These are phyloP conservation scores for Laetiporus sulphureus DNA, from an alignment of 1,284 basidiomycete genomes.

Conservation along the genomic window DNA sequence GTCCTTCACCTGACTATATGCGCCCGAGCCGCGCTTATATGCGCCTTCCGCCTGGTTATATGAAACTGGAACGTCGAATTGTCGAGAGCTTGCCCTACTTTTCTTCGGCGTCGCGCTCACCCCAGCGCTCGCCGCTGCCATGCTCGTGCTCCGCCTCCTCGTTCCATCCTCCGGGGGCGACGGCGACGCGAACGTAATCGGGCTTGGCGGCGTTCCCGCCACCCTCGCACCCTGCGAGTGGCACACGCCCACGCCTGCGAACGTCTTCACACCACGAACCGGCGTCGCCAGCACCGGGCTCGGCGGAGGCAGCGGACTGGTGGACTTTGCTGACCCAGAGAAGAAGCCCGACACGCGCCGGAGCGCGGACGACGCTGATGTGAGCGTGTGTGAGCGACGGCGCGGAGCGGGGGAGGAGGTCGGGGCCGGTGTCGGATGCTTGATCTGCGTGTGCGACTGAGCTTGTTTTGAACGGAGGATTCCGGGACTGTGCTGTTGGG, in stretches of 20 bases:
- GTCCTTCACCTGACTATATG: background rate
- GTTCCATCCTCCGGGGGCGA: background rate
- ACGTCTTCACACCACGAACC: too few species aligned
- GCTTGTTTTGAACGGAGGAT: background rate
- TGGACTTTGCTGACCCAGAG: too few species aligned
- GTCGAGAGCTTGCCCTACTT: background rate
- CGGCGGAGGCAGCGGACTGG: too few species aligned
- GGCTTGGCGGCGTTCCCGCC: background rate
- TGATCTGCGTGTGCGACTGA: slow-evolving; percentile 28
- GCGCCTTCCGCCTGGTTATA: too few species aligned
- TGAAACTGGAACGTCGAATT: background rate
- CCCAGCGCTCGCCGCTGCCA: background rate
- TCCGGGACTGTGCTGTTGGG: background rate
- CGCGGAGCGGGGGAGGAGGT: slow-evolving; percentile 11
- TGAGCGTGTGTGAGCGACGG: slow-evolving; percentile 5
- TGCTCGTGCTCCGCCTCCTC: background rate
- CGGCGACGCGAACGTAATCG: slow-evolving; percentile 1
- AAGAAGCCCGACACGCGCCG: background rate
- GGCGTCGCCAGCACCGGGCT: too few species aligned
- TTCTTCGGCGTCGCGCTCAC: background rate
- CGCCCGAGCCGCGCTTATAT: too few species aligned
- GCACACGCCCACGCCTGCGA: too few species aligned
- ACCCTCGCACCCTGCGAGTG: too few species aligned
- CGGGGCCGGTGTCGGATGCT: slow-evolving; percentile 24
- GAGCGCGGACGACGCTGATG: slow-evolving; percentile 1